Percentiles rank a stretch among this genome's conserved stretches.
Conservation (phyloP, 164 flowering plant species). For the Umbilicus rupestris region DNA sequence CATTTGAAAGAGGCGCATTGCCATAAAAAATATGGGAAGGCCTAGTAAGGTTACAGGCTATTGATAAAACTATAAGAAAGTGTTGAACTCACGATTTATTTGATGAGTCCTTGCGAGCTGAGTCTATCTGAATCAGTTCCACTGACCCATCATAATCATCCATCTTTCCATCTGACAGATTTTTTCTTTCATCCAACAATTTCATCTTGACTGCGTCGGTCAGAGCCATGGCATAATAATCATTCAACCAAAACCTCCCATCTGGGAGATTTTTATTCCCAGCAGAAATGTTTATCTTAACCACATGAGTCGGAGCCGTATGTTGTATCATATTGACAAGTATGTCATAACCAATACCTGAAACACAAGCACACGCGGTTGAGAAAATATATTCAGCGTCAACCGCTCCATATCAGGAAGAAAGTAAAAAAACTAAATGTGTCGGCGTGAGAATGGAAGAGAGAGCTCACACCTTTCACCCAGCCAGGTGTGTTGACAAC, state of each 20-base stretch:
- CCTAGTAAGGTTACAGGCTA: neutral
- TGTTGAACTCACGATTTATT: slow-evolving; percentile 61
- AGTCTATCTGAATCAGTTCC: slow-evolving; percentile 45
- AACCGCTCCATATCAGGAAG: no score
- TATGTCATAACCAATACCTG: slow-evolving; percentile 79
- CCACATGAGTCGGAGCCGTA: slow-evolving; percentile 75
- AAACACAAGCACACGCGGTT: slow-evolving; percentile 14
- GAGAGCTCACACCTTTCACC: slow-evolving; percentile 63
- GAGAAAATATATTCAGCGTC: neutral
- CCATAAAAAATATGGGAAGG: neutral
- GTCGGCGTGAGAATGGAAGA: neutral
- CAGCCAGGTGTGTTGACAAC: slow-evolving; percentile 91
- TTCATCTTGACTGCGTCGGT: slow-evolving; percentile 32
- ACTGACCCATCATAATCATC: slow-evolving; percentile 19
- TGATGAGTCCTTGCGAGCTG: slow-evolving; percentile 52
- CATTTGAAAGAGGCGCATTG: neutral
- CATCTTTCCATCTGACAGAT: slow-evolving; percentile 55
- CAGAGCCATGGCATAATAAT: neutral
- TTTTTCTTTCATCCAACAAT: slow-evolving; percentile 44
- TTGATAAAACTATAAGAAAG: slow-evolving; percentile 7
- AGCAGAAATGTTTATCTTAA: slow-evolving; percentile 60
- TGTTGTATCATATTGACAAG: slow-evolving; percentile 65
- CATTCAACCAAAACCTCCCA: slow-evolving; percentile 25
- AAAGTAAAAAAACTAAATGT: neutral
- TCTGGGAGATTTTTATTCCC: slow-evolving; percentile 65